Evolutionary conservation across 2,329 filamentous ascomycete species (phyloP).

Genomic region (Xylariaceae sp.): DNA sequence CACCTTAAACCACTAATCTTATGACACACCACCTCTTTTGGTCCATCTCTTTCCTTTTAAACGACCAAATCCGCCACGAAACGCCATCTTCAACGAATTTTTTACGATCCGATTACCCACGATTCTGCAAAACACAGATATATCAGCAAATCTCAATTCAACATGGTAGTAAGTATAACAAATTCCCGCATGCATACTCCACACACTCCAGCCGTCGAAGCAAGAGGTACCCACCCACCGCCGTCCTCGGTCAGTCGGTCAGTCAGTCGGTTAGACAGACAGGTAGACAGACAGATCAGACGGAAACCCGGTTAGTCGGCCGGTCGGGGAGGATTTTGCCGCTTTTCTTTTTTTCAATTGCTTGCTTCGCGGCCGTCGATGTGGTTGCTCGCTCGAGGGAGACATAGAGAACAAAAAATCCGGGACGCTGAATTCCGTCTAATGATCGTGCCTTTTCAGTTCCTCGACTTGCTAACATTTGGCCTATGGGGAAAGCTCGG

Average conservation of each 20-base stretch:
- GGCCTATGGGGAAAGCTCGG: conserved; percentile 80
- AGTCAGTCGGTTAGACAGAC: no score
- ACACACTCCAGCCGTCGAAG: neutral
- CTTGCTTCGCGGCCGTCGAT: no score
- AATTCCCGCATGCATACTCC: neutral
- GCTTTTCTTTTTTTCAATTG: neutral
- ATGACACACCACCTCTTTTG: neutral
- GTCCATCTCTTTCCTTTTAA: neutral
- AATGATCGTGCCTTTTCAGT: conserved; percentile 42
- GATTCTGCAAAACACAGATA: neutral
- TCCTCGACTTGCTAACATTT: conserved; percentile 70
- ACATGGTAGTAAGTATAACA: neutral
- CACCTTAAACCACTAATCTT: neutral
- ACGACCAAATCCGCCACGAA: neutral
- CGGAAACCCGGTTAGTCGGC: neutral
- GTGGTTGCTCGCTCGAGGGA: no score
- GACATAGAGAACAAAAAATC: neutral
- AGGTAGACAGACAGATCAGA: no score
- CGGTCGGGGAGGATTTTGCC: neutral
- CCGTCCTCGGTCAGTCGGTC: no score
- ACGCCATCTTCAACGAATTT: neutral
- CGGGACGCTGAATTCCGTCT: conserved; percentile 46
- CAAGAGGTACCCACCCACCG: no score
- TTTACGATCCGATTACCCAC: neutral
- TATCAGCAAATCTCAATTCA: neutral